phyloP scores from a whole-genome alignment of 140 eudicot species.

The Erigeron philadelphicus region DNA sequence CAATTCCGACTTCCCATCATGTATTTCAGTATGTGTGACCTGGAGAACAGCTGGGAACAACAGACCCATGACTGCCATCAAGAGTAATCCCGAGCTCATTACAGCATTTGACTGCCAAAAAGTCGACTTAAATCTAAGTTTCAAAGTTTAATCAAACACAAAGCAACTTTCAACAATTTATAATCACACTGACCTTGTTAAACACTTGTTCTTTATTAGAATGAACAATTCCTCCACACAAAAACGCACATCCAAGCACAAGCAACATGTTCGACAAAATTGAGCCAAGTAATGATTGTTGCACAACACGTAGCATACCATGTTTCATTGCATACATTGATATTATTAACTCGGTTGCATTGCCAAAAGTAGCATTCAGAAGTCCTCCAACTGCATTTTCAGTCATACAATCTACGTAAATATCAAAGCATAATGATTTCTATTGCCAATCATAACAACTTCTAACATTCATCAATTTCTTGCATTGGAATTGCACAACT shows the following conservation, averaged over 20 bases:
- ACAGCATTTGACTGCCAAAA: conserved; percentile 14
- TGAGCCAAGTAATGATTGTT: conserved; percentile 79
- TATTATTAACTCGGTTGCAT: conserved; percentile 80
- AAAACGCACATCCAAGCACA: conserved; percentile 84
- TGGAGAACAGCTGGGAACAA: conserved; percentile 65
- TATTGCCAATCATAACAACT: not conserved
- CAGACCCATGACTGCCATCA: conserved; percentile 73
- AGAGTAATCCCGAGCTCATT: conserved; percentile 58
- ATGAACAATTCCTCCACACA: conserved; percentile 71
- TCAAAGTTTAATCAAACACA: not conserved
- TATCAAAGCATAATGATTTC: conserved; percentile 6
- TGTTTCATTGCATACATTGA: conserved; percentile 66
- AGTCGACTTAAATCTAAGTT: not conserved
- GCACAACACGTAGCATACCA: conserved; percentile 68
- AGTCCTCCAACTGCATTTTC: conserved; percentile 79
- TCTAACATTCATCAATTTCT: not conserved
- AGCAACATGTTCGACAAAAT: conserved; percentile 77
- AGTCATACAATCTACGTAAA: conserved; percentile 14
- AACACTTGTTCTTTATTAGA: conserved; percentile 56
- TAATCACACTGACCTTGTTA: conserved; percentile 48
- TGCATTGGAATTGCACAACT: no score
- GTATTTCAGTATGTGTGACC: conserved; percentile 61
- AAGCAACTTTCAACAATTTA: not conserved
- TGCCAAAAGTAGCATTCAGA: conserved; percentile 83
- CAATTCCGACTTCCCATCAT: conserved; percentile 58